A percentile compares a stretch with the other conserved stretches of the same genome.
phyloP scores from a whole-genome alignment of 331 rosid genomes.

The Rhamnella rubrinervis region DNA sequence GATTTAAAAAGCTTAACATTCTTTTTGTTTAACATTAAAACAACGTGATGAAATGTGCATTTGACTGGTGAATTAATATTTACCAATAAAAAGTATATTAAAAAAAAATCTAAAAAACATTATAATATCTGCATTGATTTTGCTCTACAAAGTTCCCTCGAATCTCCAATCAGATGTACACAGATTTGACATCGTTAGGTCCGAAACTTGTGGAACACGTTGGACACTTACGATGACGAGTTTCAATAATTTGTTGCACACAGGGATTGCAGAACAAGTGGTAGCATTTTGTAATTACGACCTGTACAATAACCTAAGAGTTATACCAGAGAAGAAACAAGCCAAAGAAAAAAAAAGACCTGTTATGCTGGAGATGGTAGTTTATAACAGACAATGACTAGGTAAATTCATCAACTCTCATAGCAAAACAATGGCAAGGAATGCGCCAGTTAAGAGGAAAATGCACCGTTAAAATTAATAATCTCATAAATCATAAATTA shows the following conservation, averaged over 20 bases:
- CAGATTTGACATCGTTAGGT: constrained; percentile 86
- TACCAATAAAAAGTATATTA: no score
- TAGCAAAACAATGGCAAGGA: no score
- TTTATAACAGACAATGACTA: no score
- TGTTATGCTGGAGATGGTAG: not conserved
- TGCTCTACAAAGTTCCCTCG: not conserved
- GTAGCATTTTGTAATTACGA: constrained; percentile 96
- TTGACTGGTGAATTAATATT: no score
- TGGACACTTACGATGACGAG: constrained; percentile 93
- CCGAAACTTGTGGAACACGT: constrained; percentile 77
- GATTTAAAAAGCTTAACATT: no score
- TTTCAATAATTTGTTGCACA: constrained; percentile 65
- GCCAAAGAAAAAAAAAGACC: not conserved
- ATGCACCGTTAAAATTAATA: not conserved
- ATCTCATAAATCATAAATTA: not conserved
- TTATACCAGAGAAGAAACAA: not conserved
- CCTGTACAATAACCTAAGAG: constrained; percentile 40
- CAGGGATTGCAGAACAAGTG: constrained; percentile 96
- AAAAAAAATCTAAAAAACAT: no score
- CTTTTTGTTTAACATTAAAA: no score
- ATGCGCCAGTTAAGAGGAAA: no score
- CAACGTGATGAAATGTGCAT: no score
- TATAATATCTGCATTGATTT: no score
- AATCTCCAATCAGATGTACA: constrained; percentile 62
- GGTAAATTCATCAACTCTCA: no score